Conservation (phyloP, 352 stramenopile species). For the Peronospora belbahrii region DNA sequence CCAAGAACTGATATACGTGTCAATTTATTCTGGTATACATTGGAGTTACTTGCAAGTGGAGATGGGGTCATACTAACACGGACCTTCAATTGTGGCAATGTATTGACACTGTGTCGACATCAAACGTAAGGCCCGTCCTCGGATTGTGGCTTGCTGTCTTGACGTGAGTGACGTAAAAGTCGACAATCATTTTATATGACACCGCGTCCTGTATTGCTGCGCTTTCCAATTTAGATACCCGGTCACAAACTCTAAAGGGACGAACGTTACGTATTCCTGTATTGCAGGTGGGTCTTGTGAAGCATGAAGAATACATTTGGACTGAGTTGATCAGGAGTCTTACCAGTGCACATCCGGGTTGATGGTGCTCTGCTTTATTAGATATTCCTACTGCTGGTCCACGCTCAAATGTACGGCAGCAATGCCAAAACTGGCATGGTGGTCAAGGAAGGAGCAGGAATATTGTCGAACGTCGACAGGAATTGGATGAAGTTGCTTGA, state of each 20-base stretch:
- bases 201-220: constrained; percentile 75
- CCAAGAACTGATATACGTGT: constrained; percentile 77
- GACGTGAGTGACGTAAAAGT: constrained; percentile 79
- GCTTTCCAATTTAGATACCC: constrained; percentile 62
- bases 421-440: constrained; percentile 9
- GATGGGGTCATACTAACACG: constrained; percentile 29
- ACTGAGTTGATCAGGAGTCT: constrained; percentile 81
- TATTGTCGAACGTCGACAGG: constrained; percentile 20
- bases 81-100: constrained; percentile 34
- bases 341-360: constrained; percentile 73
- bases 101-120: constrained; percentile 40
- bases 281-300: constrained; percentile 67
- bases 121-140: constrained; percentile 44
- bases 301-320: constrained; percentile 77
- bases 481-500: constrained; percentile 26
- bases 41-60: constrained; percentile 55
- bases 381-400: constrained; percentile 53
- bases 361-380: constrained; percentile 77
- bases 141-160: constrained; percentile 56
- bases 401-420: constrained; percentile 38
- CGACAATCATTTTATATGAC: constrained; percentile 81
- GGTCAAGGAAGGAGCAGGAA: constrained; percentile 16
- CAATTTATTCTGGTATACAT: constrained; percentile 50
- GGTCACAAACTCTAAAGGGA: constrained; percentile 41
- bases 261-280: constrained; percentile 55